Base-by-base conservation (phyloP, 2,329 filamentous ascomycete species). In the Ceratocystis variospora region DNA sequence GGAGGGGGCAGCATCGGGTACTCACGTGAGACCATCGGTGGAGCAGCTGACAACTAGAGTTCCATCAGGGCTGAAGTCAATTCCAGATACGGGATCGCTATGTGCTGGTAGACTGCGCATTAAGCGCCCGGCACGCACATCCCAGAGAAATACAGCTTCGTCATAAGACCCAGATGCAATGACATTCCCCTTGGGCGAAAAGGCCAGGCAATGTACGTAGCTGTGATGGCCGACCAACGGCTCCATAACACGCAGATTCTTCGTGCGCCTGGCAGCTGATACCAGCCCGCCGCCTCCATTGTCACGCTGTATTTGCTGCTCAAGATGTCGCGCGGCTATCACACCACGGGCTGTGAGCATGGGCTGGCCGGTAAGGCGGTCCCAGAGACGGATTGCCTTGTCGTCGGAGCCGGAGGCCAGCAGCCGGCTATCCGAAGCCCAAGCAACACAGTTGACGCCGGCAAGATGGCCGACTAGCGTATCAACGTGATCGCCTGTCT, bases 141-240 rank as follows among this genome's bases (percentile, higher is more conserved):
- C 94, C 94, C 94, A 99, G 4, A 99, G 77, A 70, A 96, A 96
- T 0, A 99, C 90, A 3, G 94, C 94, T 78, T 99, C 94, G 71
- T 99, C 94, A 76, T 96, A 97, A 70, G 89, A 95, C 12, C 94
- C 94, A 70, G 89, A 95, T 17, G 92, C 94, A 44, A 99, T 83
- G 73, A 97, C 96, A 73, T 99, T 99, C 28, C 94, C 94, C 75
- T 96, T 97, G 1, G 94, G 94, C n/a, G 90, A 93, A 75, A 97
- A 97, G 5, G 92, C 91, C 44, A 99, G 80, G 63, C 88, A 90
- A 76, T 96, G 96, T 41, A 99, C 87, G 75, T 97, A 97, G 76
- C 95, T 97, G 75, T 96, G 91, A 72, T 99, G 94, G 1, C 94
- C 93, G 28, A 88, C 80, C 70, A 97, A 79, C 4, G 84, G 82